phyloP scores from a whole-genome alignment of 2,329 filamentous ascomycete species.

The Domatiomyces catenatus region DNA sequence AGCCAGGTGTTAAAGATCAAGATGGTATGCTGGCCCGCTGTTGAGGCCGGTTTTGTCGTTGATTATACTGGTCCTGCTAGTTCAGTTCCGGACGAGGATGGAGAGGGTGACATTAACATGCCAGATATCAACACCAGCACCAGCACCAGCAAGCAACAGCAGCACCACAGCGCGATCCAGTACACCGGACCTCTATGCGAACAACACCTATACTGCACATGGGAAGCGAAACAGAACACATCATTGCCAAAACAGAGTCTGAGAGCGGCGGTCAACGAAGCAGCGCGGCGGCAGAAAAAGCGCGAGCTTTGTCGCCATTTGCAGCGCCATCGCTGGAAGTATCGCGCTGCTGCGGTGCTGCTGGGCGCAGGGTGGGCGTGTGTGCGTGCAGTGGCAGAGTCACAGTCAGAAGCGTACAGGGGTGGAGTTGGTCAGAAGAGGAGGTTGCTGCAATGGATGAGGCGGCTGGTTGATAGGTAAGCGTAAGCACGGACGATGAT shows the following conservation, averaged over 20 bases:
- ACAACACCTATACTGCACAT: neutral
- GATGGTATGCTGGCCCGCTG: constrained; percentile 14
- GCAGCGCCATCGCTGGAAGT: neutral
- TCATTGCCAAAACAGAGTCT: neutral
- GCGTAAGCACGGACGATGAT: too few relatives aligned
- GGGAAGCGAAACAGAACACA: neutral
- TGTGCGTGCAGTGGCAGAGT: neutral
- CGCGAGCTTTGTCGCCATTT: neutral
- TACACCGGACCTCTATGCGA: neutral
- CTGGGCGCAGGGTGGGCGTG: neutral
- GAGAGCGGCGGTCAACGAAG: neutral
- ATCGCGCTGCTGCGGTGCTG: neutral
- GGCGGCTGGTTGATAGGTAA: too few relatives aligned
- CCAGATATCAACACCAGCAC: neutral
- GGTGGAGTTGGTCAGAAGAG: neutral
- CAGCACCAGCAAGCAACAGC: neutral
- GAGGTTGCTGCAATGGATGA: neutral
- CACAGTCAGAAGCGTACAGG: neutral
- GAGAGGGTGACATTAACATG: neutral
- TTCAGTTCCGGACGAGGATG: neutral
- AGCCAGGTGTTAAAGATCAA: constrained; percentile 5
- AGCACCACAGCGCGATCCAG: neutral
- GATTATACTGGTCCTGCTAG: neutral
- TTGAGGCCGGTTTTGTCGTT: constrained; percentile 6
- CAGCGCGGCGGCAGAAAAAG: neutral